Percentiles rank a stretch among this genome's conserved stretches.
These are phyloP conservation scores for Neostapfia colusana DNA, from an alignment of 176 grass and related monocot genomes.

Conservation along the genomic window DNA sequence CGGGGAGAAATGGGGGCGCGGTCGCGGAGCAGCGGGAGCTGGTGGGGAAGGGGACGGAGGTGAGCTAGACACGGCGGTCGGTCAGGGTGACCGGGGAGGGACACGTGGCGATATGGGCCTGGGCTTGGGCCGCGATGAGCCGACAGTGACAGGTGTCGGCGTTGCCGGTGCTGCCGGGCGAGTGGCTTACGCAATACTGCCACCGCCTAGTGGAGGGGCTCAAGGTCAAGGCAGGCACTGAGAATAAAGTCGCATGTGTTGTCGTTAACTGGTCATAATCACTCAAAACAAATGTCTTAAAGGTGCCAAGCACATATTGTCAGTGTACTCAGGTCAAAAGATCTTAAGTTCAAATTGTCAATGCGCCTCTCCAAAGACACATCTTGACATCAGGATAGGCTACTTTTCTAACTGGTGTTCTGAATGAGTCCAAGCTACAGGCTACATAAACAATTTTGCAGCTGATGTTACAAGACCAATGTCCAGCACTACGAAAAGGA, in stretches of 20 bases:
- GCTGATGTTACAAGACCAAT: neutral
- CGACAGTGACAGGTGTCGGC: neutral
- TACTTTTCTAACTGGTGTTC: neutral
- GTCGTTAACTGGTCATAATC: no score
- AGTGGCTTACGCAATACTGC: neutral
- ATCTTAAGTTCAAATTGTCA: neutral
- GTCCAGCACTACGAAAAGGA: neutral
- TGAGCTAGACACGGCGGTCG: neutral
- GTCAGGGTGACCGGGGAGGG: neutral
- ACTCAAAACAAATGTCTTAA: neutral
- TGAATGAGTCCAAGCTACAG: neutral
- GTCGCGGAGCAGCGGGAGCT: neutral
- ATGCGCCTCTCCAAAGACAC: neutral
- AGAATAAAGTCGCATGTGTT: neutral
- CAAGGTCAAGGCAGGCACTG: neutral
- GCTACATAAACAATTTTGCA: neutral
- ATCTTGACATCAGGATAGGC: neutral
- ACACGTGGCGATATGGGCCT: constrained; percentile 20
- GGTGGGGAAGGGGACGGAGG: neutral
- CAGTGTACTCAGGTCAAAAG: neutral
- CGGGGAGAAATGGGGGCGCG: constrained; percentile 17
- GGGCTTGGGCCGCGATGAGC: constrained; percentile 19
- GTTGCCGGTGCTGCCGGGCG: neutral
- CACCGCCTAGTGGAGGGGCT: neutral
- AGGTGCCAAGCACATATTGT: neutral